A percentile compares a stretch with the other conserved stretches of the same genome.
These are phyloP conservation scores for Colletotrichum tamarilloi DNA, from an alignment of 2,329 filamentous ascomycete species.

Conservation along the genomic window DNA sequence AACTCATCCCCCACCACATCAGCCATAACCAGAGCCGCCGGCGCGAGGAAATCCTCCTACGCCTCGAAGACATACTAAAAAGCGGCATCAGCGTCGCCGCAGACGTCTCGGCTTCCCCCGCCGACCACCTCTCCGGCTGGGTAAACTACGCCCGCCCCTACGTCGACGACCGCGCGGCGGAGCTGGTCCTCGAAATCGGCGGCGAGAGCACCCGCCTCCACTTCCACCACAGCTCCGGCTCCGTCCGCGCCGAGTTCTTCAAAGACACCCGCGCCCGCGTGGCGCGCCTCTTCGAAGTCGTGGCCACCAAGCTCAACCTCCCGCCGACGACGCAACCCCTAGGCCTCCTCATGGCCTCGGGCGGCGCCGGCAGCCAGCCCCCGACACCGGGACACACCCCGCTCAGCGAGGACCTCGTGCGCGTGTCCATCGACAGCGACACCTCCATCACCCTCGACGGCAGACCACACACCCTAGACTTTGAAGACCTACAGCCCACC, in stretches of 20 bases:
- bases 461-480: slow-evolving; percentile 51
- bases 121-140: slow-evolving; percentile 56
- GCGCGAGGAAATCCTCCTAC: slow-evolving; percentile 80
- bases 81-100: slow-evolving; percentile 78
- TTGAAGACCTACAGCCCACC: slow-evolving; percentile 34
- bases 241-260: slow-evolving; percentile 76
- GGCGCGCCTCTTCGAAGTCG: slow-evolving; percentile 79
- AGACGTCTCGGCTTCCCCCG: slow-evolving; percentile 51
- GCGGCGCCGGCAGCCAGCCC: slow-evolving; percentile 70
- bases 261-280: slow-evolving; percentile 77
- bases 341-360: slow-evolving; percentile 74
- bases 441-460: slow-evolving; percentile 71
- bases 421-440: slow-evolving; percentile 70
- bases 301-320: slow-evolving; percentile 83
- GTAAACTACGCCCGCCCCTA: slow-evolving; percentile 87
- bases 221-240: slow-evolving; percentile 46
- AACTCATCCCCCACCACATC: slow-evolving; percentile 81
- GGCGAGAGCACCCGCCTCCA: slow-evolving; percentile 72
- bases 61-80: slow-evolving; percentile 88
- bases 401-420: slow-evolving; percentile 76
- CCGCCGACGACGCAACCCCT: slow-evolving; percentile 69
- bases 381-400: slow-evolving; percentile 76
- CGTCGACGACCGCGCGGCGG: slow-evolving; percentile 78
- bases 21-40: slow-evolving; percentile 77
- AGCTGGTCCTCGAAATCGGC: slow-evolving; percentile 85